Conservation (phyloP, 2,329 filamentous ascomycete genomes). For the Taxawa tesnikishii region DNA sequence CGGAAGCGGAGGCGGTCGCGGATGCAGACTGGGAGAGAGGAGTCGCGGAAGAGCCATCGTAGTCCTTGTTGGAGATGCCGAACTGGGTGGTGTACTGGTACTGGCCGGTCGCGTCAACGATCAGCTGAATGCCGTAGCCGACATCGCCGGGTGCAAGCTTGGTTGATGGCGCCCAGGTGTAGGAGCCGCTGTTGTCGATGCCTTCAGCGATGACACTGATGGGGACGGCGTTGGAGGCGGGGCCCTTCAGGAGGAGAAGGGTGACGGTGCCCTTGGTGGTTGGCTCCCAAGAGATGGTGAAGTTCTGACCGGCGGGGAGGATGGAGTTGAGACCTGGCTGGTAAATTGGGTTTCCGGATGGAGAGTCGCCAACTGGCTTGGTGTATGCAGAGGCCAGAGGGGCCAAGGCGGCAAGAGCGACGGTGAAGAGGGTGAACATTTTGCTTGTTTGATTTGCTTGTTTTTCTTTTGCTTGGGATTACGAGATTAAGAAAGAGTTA, state of each 20-base stretch:
- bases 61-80: constrained; percentile 39
- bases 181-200: constrained; percentile 29
- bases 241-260: constrained; percentile 49
- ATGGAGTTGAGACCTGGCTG: constrained; percentile 38
- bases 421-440: constrained; percentile 31
- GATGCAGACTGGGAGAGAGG: constrained; percentile 10
- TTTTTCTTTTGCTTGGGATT: neutral
- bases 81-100: constrained; percentile 54
- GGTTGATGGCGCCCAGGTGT: constrained; percentile 40
- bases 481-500: neutral
- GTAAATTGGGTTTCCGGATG: constrained; percentile 42
- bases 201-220: constrained; percentile 38
- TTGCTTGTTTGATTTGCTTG: constrained; percentile 3
- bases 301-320: constrained; percentile 43
- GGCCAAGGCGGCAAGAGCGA: constrained; percentile 37
- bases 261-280: constrained; percentile 38
- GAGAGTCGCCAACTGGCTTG: constrained; percentile 18
- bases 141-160: constrained; percentile 35
- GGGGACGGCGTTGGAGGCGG: constrained; percentile 40
- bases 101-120: constrained; percentile 45
- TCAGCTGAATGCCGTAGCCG: constrained; percentile 50
- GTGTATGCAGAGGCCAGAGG: constrained; percentile 36
- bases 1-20: constrained; percentile 9
- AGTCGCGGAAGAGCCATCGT: constrained; percentile 13
- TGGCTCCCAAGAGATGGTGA: constrained; percentile 46